phyloP scores from a whole-genome alignment of 208 protist species.

The Phytomonas francai region DNA sequence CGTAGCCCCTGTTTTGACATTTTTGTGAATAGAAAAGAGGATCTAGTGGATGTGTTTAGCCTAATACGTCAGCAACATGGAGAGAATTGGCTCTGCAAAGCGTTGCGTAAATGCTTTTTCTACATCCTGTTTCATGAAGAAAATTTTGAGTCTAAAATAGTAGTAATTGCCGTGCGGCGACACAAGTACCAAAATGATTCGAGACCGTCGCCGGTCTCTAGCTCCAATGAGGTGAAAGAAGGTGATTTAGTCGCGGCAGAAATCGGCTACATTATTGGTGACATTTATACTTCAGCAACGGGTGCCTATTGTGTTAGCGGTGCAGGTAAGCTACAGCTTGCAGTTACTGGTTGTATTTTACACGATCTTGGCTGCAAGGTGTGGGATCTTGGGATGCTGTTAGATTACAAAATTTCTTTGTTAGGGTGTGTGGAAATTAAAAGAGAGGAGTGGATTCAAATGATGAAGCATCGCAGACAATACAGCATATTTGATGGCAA shows the following conservation, averaged over 20 bases:
- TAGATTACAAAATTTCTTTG: slow-evolving; percentile 55
- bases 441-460: slow-evolving; percentile 34
- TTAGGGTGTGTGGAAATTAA: slow-evolving; percentile 28
- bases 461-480: slow-evolving; percentile 19
- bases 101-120: slow-evolving; percentile 50
- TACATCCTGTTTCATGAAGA: slow-evolving; percentile 60
- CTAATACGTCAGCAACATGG: slow-evolving; percentile 62
- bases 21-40: slow-evolving; percentile 66
- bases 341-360: slow-evolving; percentile 41
- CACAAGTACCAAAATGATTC: slow-evolving; percentile 21
- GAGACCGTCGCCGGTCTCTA: background rate
- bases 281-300: slow-evolving; percentile 80
- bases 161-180: slow-evolving; percentile 57
- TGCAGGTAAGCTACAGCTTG: slow-evolving; percentile 62
- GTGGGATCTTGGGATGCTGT: slow-evolving; percentile 85
- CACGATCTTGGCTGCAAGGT: slow-evolving; percentile 39
- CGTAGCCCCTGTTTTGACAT: slow-evolving; percentile 32
- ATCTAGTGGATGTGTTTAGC: slow-evolving; percentile 45
- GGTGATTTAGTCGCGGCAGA: slow-evolving; percentile 69
- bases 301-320: slow-evolving; percentile 70
- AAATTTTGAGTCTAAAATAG: slow-evolving; percentile 54
- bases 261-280: slow-evolving; percentile 71
- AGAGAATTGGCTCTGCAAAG: slow-evolving; percentile 80
- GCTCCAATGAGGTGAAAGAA: slow-evolving; percentile 21
- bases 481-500: background rate